These are phyloP conservation scores for Mucor circinelloides DNA, from an alignment of 371 early-diverging fungal species.

Conservation along the genomic window DNA sequence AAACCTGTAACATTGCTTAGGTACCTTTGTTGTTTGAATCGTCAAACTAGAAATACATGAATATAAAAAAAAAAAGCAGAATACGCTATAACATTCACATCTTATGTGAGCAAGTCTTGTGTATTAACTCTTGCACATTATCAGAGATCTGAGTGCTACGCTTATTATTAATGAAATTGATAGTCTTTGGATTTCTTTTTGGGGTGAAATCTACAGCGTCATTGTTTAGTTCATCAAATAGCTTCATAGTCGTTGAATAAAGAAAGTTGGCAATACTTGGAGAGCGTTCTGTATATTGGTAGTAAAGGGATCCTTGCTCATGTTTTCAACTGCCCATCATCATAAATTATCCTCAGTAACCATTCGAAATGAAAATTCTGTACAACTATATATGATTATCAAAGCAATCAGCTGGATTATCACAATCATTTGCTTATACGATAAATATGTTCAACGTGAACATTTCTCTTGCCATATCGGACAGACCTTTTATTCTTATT, in stretches of 20 bases:
- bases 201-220: no score
- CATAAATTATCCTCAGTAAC: neutral
- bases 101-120: neutral
- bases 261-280: no score
- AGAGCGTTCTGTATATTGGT: no score
- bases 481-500: no score
- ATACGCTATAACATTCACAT: neutral
- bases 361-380: neutral
- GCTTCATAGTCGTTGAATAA: neutral
- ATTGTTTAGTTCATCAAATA: neutral
- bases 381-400: neutral
- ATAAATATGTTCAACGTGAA: neutral
- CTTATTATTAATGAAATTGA: neutral
- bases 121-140: neutral
- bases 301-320: no score
- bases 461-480: neutral
- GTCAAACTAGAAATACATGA: neutral
- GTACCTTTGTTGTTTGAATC: neutral
- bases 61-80: no score
- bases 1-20: no score
- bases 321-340: neutral
- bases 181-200: neutral
- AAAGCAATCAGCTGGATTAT: neutral
- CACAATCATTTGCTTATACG: neutral
- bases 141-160: neutral